phyloP scores from a whole-genome alignment of 352 stramenopile species.

The Phytophthora foliorum region DNA sequence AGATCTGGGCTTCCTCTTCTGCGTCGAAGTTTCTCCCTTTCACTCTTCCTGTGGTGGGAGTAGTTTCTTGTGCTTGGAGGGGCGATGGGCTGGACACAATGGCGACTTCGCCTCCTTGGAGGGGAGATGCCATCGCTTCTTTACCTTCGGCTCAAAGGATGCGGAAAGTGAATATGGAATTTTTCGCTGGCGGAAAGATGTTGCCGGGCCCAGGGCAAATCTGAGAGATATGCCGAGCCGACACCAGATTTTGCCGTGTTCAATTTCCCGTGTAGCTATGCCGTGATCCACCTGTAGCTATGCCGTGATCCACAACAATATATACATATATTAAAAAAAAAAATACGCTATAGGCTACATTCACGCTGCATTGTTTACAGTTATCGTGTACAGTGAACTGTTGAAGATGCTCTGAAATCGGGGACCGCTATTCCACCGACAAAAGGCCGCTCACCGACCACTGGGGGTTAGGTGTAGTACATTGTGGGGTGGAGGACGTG shows the following conservation, averaged over 20 bases:
- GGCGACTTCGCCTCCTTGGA: not conserved
- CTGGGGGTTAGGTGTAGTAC: too few relatives aligned
- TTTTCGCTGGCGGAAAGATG: not conserved
- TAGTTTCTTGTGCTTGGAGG: too few relatives aligned
- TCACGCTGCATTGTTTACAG: not conserved
- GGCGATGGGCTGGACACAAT: too few relatives aligned
- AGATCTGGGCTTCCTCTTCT: not conserved
- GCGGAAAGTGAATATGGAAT: not conserved
- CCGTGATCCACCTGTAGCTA: not conserved
- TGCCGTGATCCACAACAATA: not conserved
- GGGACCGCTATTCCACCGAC: too few relatives aligned
- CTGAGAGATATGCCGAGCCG: not conserved
- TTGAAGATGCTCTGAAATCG: too few relatives aligned
- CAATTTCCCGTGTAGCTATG: too few relatives aligned
- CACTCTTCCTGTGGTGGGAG: not conserved
- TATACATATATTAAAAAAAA: not conserved
- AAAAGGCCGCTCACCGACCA: too few relatives aligned
- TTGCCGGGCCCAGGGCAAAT: not conserved
- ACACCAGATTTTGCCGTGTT: constrained; percentile 2
- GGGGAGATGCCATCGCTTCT: too few relatives aligned
- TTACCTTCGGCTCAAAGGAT: too few relatives aligned
- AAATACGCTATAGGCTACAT: not conserved
- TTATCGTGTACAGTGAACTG: not conserved
- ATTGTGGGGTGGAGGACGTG: too few relatives aligned
- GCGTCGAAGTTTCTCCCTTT: constrained; percentile 3